These are phyloP conservation scores for Globisporangium ultimum DNA, from an alignment of 352 stramenopile genomes.

Conservation along the genomic window DNA sequence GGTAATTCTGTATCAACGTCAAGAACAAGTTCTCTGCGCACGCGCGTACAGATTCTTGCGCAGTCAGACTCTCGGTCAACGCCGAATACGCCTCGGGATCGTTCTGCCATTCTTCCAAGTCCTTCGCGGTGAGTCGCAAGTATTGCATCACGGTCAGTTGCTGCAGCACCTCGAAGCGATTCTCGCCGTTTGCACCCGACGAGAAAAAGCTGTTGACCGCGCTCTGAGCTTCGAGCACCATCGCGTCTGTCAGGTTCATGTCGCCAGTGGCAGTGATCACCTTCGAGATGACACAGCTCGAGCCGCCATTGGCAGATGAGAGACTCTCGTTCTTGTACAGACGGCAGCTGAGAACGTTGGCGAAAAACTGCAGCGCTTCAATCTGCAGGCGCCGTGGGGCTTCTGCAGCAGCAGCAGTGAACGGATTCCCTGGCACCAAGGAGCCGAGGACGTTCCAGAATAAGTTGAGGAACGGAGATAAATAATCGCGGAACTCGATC, in stretches of 20 bases:
- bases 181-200: conserved; percentile 13
- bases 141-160: conserved; percentile 75
- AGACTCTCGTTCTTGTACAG: conserved; percentile 79
- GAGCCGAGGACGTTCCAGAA: conserved; percentile 60
- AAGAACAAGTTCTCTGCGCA: conserved; percentile 84
- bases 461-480: conserved; percentile 56
- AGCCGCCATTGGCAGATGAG: conserved; percentile 30
- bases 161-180: conserved; percentile 51
- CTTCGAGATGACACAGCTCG: conserved; percentile 46
- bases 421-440: conserved; percentile 15
- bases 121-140: conserved; percentile 51
- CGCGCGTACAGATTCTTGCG: conserved; percentile 72
- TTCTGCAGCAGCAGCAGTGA: conserved; percentile 4
- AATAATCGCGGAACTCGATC: conserved; percentile 81
- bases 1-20: conserved; percentile 75
- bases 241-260: conserved; percentile 65
- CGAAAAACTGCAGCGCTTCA: conserved; percentile 74
- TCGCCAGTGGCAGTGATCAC: conserved; percentile 80
- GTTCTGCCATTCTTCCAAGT: conserved; percentile 69
- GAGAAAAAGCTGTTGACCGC: conserved; percentile 58
- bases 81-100: conserved; percentile 67
- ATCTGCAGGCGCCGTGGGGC: conserved; percentile 51
- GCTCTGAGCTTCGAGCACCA: conserved; percentile 71
- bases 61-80: conserved; percentile 72
- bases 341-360: conserved; percentile 75